phyloP scores from a whole-genome alignment of 148 eudicot species.

The Beta vulgaris region DNA sequence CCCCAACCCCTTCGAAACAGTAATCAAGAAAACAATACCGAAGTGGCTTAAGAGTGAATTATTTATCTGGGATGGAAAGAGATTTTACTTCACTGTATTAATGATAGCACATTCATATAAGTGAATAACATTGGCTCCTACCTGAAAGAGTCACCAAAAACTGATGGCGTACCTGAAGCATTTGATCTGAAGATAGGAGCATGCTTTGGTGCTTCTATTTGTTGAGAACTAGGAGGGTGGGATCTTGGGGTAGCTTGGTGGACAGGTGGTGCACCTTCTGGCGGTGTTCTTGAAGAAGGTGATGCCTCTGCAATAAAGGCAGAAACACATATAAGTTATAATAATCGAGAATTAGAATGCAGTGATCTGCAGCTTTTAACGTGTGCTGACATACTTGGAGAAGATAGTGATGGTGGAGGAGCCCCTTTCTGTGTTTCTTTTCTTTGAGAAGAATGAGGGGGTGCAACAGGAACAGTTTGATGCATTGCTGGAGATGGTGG shows the following conservation, averaged over 20 bases:
- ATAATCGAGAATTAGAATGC: conserved; percentile 1
- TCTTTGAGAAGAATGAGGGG: conserved; percentile 36
- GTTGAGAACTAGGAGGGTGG: conserved; percentile 25
- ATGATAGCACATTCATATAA: background rate
- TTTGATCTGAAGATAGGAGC: conserved; percentile 21
- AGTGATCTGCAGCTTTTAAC: background rate
- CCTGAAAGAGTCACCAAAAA: conserved; percentile 6
- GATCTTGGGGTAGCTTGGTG: conserved; percentile 19
- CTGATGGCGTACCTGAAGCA: conserved; percentile 23
- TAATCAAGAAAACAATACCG: background rate
- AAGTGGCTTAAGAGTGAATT: background rate
- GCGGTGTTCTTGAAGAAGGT: conserved; percentile 24
- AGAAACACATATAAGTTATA: background rate
- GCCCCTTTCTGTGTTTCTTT: conserved; percentile 25
- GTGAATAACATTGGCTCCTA: background rate
- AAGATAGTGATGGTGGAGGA: conserved; percentile 34
- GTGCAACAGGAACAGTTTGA: conserved; percentile 24
- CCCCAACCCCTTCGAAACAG: background rate
- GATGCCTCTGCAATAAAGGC: conserved; percentile 15
- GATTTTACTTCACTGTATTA: background rate
- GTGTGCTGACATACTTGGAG: conserved; percentile 43
- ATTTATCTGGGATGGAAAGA: background rate
- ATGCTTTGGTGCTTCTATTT: conserved; percentile 30
- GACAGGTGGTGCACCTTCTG: conserved; percentile 27
- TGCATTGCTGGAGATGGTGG: conserved; percentile 37